phyloP scores from a whole-genome alignment of 352 stramenopile species.

The Phytophthora idaei region DNA sequence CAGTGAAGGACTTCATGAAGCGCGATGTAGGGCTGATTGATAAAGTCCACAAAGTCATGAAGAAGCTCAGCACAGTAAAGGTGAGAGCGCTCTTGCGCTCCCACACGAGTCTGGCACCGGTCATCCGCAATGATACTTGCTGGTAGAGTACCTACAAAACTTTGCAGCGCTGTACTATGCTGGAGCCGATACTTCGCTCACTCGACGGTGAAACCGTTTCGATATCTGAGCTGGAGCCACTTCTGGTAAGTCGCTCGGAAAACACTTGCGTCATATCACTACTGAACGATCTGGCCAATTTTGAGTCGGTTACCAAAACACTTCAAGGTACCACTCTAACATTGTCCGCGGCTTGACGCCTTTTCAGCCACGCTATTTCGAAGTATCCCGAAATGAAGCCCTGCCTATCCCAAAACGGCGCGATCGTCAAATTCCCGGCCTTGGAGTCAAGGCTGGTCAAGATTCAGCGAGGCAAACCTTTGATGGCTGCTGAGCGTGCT shows the following conservation, averaged over 20 bases:
- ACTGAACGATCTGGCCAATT: neutral
- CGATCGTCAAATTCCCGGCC: neutral
- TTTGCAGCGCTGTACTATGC: neutral
- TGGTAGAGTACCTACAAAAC: neutral
- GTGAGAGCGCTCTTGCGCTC: neutral
- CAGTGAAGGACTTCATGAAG: neutral
- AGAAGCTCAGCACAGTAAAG: neutral
- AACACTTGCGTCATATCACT: neutral
- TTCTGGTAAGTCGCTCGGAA: neutral
- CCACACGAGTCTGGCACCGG: neutral
- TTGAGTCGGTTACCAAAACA: neutral
- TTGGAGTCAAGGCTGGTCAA: neutral
- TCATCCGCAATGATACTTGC: neutral
- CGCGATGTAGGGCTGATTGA: neutral
- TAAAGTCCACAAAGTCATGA: neutral
- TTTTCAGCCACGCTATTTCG: constrained; percentile 1
- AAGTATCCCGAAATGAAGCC: neutral
- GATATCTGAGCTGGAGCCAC: neutral
- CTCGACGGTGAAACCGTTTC: neutral
- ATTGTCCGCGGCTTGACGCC: neutral
- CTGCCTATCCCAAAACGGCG: neutral
- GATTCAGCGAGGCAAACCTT: neutral
- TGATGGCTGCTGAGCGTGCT: no score
- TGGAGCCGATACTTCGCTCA: neutral
- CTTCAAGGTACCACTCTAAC: neutral